Evolutionary conservation across 2,329 filamentous ascomycete species (phyloP).

Genomic region (Berkeleyomyces basicola): DNA sequence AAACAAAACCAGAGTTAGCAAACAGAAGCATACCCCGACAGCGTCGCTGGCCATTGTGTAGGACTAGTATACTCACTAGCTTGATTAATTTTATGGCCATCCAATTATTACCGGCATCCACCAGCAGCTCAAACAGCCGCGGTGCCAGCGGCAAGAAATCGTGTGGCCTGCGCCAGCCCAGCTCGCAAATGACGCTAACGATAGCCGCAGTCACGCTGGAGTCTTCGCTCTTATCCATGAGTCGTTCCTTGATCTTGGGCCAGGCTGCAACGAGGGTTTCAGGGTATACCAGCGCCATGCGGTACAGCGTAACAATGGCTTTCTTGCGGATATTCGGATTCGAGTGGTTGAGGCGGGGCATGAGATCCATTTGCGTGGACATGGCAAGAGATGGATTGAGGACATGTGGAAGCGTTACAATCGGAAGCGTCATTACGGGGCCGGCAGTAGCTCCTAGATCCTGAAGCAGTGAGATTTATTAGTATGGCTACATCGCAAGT

Average conservation of each 20-base stretch:
- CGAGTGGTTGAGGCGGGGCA: constrained; percentile 76
- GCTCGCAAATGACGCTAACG: constrained; percentile 89
- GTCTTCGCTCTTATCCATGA: constrained; percentile 83
- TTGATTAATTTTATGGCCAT: constrained; percentile 99
- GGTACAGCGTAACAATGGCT: constrained; percentile 84
- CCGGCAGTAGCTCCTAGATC: constrained; percentile 58
- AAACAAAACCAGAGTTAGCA: neutral
- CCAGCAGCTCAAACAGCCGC: constrained; percentile 77
- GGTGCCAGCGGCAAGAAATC: constrained; percentile 89
- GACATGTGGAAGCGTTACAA: constrained; percentile 82
- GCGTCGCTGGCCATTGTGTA: neutral
- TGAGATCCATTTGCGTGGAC: constrained; percentile 69
- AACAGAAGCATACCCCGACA: neutral
- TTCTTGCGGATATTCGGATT: constrained; percentile 82
- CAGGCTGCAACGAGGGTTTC: constrained; percentile 83
- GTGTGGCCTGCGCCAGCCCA: constrained; percentile 83
- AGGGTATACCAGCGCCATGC: constrained; percentile 87
- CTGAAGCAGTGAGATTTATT: constrained; percentile 21
- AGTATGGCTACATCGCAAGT: neutral
- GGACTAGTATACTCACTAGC: constrained; percentile 40
- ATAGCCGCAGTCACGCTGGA: constrained; percentile 88
- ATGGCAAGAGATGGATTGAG: constrained; percentile 85
- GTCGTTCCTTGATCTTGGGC: constrained; percentile 90
- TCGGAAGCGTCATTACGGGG: constrained; percentile 68
- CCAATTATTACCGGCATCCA: constrained; percentile 93